Evolutionary conservation across 192 early-diverging fungal species (phyloP), one percentile per base, ranked within the genome.

Genomic region (Umbelopsis vinacea): DNA sequence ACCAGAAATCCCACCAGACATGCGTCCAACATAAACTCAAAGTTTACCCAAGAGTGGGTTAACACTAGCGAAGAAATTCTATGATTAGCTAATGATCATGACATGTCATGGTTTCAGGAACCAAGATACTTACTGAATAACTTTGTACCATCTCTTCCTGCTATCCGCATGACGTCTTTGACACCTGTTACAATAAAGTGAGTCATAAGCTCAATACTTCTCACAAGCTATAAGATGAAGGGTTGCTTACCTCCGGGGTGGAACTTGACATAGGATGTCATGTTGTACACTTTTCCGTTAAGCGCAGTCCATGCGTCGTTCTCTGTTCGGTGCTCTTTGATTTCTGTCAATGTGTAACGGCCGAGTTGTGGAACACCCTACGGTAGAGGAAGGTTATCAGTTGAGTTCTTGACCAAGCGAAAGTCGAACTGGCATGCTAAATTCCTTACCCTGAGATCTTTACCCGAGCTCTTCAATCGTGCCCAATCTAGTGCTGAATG

Each of bases 31-130:
- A 97, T 86, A 22, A 80, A 86, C n/a, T 97, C 95, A 23, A 89
- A 82, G 75, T 99, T 99, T 22, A 99, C 96, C 97, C 97, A 99
- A 63, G 92, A 83, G 81, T 99, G 97, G 12, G 91, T 94, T 52
- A 81, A 35, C 79, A 86, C 86, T 87, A 77, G 10, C 0, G 52
- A 21, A 23, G 1, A 23, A 63, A 63, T 63, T 19, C 12, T 6
- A 37, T 29, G 4, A n/a, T 19, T 63, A 17, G 26, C 26, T 14
- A 15, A 35, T 35, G 26, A 26, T 19, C 2, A 35, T 5, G 14
- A 0, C 1, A 37, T 17, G 11, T 50, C 43, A 57, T 37, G 1
- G 7, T 43, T 43, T 43, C 45, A 33, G 7, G 1, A 23, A 9
- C 11, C 29, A 66, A 67, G 37, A 14, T n/a, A 78, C 85, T 82